Base-by-base conservation (phyloP, 2,329 filamentous ascomycete species). In the Calonectria henricotiae region DNA sequence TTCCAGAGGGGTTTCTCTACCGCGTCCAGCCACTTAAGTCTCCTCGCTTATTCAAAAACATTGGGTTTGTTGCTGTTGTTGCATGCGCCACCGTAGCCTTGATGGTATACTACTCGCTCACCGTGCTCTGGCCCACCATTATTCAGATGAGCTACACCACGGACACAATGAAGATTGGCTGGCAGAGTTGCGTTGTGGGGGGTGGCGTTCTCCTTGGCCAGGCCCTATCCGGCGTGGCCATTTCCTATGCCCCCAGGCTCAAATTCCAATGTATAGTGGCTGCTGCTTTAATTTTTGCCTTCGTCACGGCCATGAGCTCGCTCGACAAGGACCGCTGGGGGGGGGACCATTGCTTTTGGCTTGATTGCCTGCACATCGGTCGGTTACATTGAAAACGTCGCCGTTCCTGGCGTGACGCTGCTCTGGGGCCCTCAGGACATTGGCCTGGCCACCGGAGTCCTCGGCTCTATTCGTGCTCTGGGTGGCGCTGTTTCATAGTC, bases 401-500 rank as follows among this genome's bases (percentile, higher is more conserved):
- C 80, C n/a, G 79, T 85, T 61, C 82, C 84, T 0, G 83, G 82
- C 8, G 83, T 86, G 30, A 83, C 84, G 1, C 80, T 85, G 11
- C 81, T 87, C 47, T 85, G 82, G 76, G 85, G 85, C 67, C 79
- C 85, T 5, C 82, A 85, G 71, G 85, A 86, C 70, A 86, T 86
- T 51, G 85, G 85, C 17, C 80, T 86, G 17, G 85, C 76, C 65
- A 83, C 73, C 6, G 85, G 85, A 20, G 80, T 85, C 25, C 82
- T 86, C 35, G 84, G 85, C 12, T 84, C 82, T 23, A 85, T 87
- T 66, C 83, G 86, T 35, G 83, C 82, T 5, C 79, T 82, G 3
- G 82, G 82, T n/a, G 82, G 81, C 32, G 80, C 82, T 39, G 75
- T 85, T 17, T 78, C 81, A 1, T 79, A 80, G 62, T 79, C 81